Conservation (phyloP, 352 stramenopile genomes). For the Phytophthora capsici region DNA sequence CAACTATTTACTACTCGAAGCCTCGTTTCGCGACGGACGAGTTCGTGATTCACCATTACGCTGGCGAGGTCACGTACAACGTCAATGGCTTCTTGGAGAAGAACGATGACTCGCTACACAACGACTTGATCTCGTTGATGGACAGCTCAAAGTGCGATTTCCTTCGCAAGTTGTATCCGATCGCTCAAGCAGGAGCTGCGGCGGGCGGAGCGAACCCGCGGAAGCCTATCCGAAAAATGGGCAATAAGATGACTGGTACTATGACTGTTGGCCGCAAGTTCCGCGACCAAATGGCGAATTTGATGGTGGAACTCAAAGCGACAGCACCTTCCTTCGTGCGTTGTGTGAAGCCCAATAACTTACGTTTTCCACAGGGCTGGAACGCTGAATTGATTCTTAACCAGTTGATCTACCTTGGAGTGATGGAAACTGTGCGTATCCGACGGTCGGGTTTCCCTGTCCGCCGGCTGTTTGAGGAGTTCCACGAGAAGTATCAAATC, state of each 20-base stretch:
- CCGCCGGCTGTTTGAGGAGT: conserved; percentile 85
- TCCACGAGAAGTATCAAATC: conserved; percentile 90
- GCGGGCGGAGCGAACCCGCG: conserved; percentile 53
- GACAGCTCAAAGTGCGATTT: conserved; percentile 86
- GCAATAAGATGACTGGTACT: conserved; percentile 90
- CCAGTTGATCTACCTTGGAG: conserved; percentile 89
- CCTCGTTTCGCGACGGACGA: conserved; percentile 89
- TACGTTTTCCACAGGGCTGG: conserved; percentile 87
- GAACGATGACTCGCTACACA: conserved; percentile 97
- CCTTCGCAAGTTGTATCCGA: conserved; percentile 75
- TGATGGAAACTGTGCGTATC: conserved; percentile 92
- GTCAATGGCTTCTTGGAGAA: conserved; percentile 97
- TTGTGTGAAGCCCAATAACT: conserved; percentile 94
- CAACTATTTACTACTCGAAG: conserved; percentile 87
- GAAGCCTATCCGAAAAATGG: conserved; percentile 74
- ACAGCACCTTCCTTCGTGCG: conserved; percentile 91
- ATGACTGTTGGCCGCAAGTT: conserved; percentile 93
- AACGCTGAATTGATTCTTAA: conserved; percentile 89
- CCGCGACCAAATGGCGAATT: conserved; percentile 87
- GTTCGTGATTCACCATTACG: conserved; percentile 98
- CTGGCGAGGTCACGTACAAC: conserved; percentile 96
- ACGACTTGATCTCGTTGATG: conserved; percentile 89
- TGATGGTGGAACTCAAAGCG: conserved; percentile 86
- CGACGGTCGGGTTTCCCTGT: conserved; percentile 88
- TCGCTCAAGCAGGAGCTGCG: conserved; percentile 46